A percentile compares a stretch with the other conserved stretches of the same genome.
phyloP scores from a whole-genome alignment of 2,329 filamentous ascomycete species.

The Cyphellophora attinorum region DNA sequence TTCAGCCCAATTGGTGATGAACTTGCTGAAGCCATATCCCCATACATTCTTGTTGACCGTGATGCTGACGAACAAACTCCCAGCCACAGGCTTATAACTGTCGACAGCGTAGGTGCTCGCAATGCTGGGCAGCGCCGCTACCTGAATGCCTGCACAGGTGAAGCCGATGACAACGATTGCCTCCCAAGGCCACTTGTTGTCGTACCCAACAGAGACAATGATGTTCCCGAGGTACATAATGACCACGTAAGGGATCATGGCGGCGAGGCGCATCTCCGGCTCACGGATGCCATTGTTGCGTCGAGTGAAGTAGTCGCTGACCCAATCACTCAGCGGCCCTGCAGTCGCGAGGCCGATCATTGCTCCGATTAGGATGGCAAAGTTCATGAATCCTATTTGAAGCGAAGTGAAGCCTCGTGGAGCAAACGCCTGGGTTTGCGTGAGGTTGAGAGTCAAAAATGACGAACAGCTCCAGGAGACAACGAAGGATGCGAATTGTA shows the following conservation, averaged over 20 bases:
- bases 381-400: slow-evolving; percentile 47
- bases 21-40: slow-evolving; percentile 52
- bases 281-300: slow-evolving; percentile 48
- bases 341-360: slow-evolving; percentile 46
- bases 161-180: slow-evolving; percentile 49
- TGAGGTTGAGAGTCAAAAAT: slow-evolving; percentile 54
- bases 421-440: slow-evolving; percentile 44
- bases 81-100: slow-evolving; percentile 54
- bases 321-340: slow-evolving; percentile 47
- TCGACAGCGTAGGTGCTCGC: slow-evolving; percentile 51
- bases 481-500: slow-evolving; percentile 53
- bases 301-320: slow-evolving; percentile 43
- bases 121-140: slow-evolving; percentile 52
- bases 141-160: slow-evolving; percentile 46
- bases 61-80: slow-evolving; percentile 49
- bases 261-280: slow-evolving; percentile 48
- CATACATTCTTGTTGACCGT: slow-evolving; percentile 57
- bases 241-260: slow-evolving; percentile 48
- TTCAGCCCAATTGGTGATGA: slow-evolving; percentile 44
- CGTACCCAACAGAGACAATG: slow-evolving; percentile 43
- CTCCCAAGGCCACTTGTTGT: slow-evolving; percentile 44
- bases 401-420: slow-evolving; percentile 45
- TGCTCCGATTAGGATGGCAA: slow-evolving; percentile 45
- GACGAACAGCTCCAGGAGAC: slow-evolving; percentile 50
- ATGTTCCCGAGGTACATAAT: slow-evolving; percentile 51